Evolutionary conservation across 371 early-diverging fungal genomes (phyloP).

Genomic region (Vairimorpha necatrix): DNA sequence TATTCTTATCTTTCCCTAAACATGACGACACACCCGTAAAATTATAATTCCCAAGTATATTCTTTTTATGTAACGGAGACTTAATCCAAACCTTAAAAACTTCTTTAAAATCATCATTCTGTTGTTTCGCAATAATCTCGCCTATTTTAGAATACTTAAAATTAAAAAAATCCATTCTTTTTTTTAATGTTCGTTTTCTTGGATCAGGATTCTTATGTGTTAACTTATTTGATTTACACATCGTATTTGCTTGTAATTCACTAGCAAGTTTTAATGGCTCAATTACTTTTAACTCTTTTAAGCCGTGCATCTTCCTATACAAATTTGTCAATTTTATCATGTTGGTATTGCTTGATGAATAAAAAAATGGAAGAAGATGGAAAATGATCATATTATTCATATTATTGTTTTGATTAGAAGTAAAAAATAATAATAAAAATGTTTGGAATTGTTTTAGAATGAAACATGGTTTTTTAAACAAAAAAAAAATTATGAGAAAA

Average conservation of each 20-base stretch:
- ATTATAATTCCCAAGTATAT: conserved; percentile 60
- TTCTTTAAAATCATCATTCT: conserved; percentile 56
- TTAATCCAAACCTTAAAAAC: conserved; percentile 58
- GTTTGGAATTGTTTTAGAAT: background rate
- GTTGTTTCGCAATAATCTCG: conserved; percentile 62
- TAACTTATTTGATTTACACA: conserved; percentile 49
- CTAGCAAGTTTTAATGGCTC: conserved; percentile 41
- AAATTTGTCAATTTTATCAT: conserved; percentile 57
- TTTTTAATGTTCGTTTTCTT: conserved; percentile 4
- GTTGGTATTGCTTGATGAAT: conserved; percentile 5
- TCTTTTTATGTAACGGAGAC: conserved; percentile 60
- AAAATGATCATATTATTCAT: background rate
- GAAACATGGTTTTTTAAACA: background rate
- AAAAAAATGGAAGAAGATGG: conserved; percentile 16
- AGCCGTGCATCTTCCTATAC: conserved; percentile 47
- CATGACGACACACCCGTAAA: conserved; percentile 61
- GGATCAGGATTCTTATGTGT: conserved; percentile 41
- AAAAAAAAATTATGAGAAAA: conserved; percentile 3
- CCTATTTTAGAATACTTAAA: conserved; percentile 61
- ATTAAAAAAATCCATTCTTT: conserved; percentile 37
- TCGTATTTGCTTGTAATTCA: conserved; percentile 49
- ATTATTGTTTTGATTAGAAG: background rate
- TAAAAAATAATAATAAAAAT: too few relatives aligned
- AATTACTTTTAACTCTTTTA: conserved; percentile 30
- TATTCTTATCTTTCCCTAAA: conserved; percentile 44